phyloP scores from a whole-genome alignment of 2,329 filamentous ascomycete species.

The Alternaria viburni region DNA sequence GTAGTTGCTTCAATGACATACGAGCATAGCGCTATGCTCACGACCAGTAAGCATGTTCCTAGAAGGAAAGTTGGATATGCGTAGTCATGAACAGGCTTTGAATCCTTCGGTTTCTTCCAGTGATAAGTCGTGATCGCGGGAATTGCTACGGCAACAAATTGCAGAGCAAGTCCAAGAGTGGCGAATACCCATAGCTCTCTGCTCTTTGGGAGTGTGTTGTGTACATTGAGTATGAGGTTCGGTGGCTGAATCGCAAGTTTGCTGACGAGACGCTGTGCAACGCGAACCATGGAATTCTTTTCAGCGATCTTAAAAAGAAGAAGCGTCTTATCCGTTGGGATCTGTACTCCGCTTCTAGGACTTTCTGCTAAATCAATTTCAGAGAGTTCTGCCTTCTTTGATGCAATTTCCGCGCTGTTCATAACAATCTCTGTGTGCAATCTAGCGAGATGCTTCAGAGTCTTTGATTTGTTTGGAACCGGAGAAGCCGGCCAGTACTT shows the following conservation, averaged over 20 bases:
- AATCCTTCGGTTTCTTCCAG: background rate
- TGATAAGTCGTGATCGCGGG: background rate
- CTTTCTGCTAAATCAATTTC: no score
- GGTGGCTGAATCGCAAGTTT: background rate
- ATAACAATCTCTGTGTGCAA: no score
- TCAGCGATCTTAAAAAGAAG: no score
- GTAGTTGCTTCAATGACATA: background rate
- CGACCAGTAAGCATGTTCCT: background rate
- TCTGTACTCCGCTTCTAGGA: no score
- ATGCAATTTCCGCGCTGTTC: no score
- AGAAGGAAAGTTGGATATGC: background rate
- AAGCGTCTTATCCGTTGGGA: no score
- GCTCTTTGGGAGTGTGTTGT: rapidly evolving
- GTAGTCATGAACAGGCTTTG: background rate
- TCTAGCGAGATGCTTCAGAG: no score
- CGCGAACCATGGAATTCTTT: no score
- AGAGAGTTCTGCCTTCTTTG: no score
- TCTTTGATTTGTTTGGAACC: no score
- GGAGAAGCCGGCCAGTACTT: no score
- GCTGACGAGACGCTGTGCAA: no score
- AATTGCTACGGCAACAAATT: background rate
- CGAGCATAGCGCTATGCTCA: background rate
- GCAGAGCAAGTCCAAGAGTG: background rate
- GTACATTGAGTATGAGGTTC: background rate
- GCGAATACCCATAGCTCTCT: background rate